phyloP scores from a whole-genome alignment of 2,329 filamentous ascomycete species.

The Calonectria hongkongensis region DNA sequence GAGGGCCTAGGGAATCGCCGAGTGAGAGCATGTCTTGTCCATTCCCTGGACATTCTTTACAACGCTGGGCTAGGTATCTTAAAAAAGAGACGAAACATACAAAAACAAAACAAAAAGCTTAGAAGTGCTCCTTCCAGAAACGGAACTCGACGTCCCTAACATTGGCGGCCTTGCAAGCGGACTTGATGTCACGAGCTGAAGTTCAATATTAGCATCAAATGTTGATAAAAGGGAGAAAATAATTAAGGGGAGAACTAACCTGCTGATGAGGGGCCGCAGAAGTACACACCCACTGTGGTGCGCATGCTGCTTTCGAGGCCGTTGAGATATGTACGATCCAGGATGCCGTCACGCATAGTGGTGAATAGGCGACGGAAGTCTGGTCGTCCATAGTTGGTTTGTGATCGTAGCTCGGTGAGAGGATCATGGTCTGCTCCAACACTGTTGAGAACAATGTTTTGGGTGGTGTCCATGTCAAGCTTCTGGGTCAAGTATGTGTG shows the following conservation, averaged over 20 bases:
- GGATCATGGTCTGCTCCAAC: slow-evolving; percentile 93
- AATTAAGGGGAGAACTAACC: slow-evolving; percentile 64
- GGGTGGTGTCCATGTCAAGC: slow-evolving; percentile 91
- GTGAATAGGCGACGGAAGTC: slow-evolving; percentile 89
- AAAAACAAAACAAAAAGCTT: slow-evolving; percentile 48
- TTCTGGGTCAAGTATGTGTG: slow-evolving; percentile 98
- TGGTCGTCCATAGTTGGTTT: slow-evolving; percentile 96
- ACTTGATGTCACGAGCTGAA: slow-evolving; percentile 87
- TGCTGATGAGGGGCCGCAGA: slow-evolving; percentile 89
- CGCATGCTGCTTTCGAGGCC: slow-evolving; percentile 85
- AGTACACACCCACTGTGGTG: slow-evolving; percentile 97
- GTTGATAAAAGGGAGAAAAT: background rate
- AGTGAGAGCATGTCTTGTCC: slow-evolving; percentile 24
- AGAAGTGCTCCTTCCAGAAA: slow-evolving; percentile 99
- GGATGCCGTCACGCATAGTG: slow-evolving; percentile 90
- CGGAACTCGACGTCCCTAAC: slow-evolving; percentile 90
- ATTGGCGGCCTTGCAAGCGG: slow-evolving; percentile 83
- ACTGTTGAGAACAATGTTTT: slow-evolving; percentile 98
- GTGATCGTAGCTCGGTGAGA: slow-evolving; percentile 89
- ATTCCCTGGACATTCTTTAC: slow-evolving; percentile 17
- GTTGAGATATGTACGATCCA: slow-evolving; percentile 88
- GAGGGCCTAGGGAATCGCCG: slow-evolving; percentile 25
- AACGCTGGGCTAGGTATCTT: slow-evolving; percentile 48
- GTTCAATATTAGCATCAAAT: slow-evolving; percentile 58
- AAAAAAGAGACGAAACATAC: slow-evolving; percentile 46